Evolutionary conservation across 1,284 basidiomycete genomes (phyloP).

Genomic region (Apiotrichum gracile): DNA sequence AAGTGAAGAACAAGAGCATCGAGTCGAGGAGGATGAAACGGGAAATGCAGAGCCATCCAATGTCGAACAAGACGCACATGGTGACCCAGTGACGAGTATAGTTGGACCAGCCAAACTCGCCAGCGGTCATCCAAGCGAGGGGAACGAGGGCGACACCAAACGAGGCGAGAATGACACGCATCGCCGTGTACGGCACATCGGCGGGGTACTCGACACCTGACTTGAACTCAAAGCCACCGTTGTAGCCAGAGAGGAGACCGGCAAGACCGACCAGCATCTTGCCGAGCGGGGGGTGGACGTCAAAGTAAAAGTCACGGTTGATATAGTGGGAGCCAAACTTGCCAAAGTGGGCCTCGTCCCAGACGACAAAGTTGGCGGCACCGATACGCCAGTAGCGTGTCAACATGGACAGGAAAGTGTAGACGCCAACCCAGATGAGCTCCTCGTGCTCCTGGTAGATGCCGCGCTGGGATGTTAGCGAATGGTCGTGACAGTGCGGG

Average conservation of each 20-base stretch:
- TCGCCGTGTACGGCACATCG: conserved; percentile 82
- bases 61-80: conserved; percentile 87
- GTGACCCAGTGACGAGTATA: conserved; percentile 87
- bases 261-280: conserved; percentile 98
- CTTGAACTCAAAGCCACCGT: conserved; percentile 90
- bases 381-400: conserved; percentile 94
- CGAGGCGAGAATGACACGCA: conserved; percentile 88
- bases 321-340: conserved; percentile 93
- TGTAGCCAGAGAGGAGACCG: conserved; percentile 83
- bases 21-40: conserved; percentile 96
- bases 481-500: neutral
- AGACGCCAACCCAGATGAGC: conserved; percentile 72
- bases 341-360: conserved; percentile 99
- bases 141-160: conserved; percentile 96
- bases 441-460: conserved; percentile 76
- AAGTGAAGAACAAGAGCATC: conserved; percentile 97
- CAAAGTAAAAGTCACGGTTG: conserved; percentile 52
- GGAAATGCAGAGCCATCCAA: conserved; percentile 93
- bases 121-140: conserved; percentile 90
- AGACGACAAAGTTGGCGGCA: conserved; percentile 78
- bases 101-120: conserved; percentile 88
- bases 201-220: conserved; percentile 81
- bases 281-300: conserved; percentile 92
- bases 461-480: conserved; percentile 54
- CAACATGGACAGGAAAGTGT: conserved; percentile 88